A percentile compares a stretch with the other conserved stretches of the same genome.
Conservation (phyloP, 805 yeast species). For the Candida sanyiensis region DNA sequence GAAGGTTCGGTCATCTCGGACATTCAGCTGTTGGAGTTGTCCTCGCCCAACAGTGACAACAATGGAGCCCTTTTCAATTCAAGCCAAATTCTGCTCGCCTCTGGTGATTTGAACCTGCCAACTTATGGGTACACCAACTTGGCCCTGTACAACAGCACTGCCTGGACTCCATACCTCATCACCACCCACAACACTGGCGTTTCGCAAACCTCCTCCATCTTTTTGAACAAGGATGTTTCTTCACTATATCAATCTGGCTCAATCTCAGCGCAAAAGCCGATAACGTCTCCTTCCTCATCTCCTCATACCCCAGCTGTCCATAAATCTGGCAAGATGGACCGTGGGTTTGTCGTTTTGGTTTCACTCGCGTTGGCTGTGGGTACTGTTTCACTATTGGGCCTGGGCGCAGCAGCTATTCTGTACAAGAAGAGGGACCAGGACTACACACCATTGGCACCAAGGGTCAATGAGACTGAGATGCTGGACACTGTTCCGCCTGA, state of each 20-base stretch:
- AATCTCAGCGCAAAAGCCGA: constrained; percentile 12
- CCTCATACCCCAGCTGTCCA: constrained; percentile 3
- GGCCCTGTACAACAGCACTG: constrained; percentile 58
- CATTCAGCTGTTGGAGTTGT: constrained; percentile 36
- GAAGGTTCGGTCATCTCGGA: constrained; percentile 37
- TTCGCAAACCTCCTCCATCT: constrained; percentile 26
- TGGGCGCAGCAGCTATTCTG: constrained; percentile 32
- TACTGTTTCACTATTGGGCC: constrained; percentile 37
- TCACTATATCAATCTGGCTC: constrained; percentile 26
- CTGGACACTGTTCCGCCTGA: constrained; percentile 57
- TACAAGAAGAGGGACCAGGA: constrained; percentile 35
- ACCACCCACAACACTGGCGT: constrained; percentile 28
- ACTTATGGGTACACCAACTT: constrained; percentile 52
- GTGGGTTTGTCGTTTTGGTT: constrained; percentile 65
- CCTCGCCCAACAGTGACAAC: constrained; percentile 26
- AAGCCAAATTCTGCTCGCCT: constrained; percentile 44
- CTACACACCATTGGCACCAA: constrained; percentile 43
- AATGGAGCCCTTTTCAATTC: constrained; percentile 35
- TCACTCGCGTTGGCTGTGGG: constrained; percentile 64
- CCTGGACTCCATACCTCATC: constrained; percentile 62
- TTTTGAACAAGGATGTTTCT: constrained; percentile 35
- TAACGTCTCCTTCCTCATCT: constrained; percentile 14
- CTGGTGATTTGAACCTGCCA: constrained; percentile 49
- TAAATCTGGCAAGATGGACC: constrained; percentile 26
- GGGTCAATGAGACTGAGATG: constrained; percentile 59